Evolutionary conservation across 371 early-diverging fungal species (phyloP), one percentile per base, ranked within the genome.

Genomic region (Enteropsectra breve): DNA sequence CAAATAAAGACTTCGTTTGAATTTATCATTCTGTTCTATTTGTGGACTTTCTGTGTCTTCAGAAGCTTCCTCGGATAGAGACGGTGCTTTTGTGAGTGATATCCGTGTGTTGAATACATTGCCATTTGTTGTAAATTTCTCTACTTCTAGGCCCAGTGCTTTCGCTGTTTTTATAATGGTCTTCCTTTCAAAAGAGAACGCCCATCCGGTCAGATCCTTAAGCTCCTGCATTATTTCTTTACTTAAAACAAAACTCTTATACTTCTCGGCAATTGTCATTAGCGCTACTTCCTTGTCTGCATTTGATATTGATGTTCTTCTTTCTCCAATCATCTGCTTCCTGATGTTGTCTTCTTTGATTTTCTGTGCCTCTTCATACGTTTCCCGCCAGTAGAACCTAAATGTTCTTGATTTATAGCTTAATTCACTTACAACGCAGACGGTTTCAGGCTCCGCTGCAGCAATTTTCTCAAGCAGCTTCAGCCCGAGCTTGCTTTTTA

Each of bases 111-210:
- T 50, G 38, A 32, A 24, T 11, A 48, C 38, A 2, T 34, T 21
- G 3, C 53, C 67, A 1, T 32, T 38, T 32, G 28, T 38, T 28
- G 13, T 46, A 38, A 29, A 32, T 37, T 50, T 63, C 34, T 24
- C 52, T 43, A 73, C 62, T 13, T 73, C 61, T 23, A 73, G 62
- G 18, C 73, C 73, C 6, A 34, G 59, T 24, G 38, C 50, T 28
- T 43, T 33, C 2, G 76, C 76, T 24, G 73, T 29, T 5, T 40
- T 69, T 23, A 76, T 63, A 24, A 76, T 34, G 15, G 69, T 76
- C 60, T 66, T 59, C 57, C 73, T 59, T 49, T 69, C 69, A 18
- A 75, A 55, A 21, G 18, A 26, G 40, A 63, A 70, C 18, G 43
- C 65, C 21, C 13, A 47, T 8, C 69, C 69, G 23, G 63, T 36